A percentile compares a stretch with the other conserved stretches of the same genome.
phyloP scores from a whole-genome alignment of 169 alveolate species.

The Plasmodium malariae region DNA sequence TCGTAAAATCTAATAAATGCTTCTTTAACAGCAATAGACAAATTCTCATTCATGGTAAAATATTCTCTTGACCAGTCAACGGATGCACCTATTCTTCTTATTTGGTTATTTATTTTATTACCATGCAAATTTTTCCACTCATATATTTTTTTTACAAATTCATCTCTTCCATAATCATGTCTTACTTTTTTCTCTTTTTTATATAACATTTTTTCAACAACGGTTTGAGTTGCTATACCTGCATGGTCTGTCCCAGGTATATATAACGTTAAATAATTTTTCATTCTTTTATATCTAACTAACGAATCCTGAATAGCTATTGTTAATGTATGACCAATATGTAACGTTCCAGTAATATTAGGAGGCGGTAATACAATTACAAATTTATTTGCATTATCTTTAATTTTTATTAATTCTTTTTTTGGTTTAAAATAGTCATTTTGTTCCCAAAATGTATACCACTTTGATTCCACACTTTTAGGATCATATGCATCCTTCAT shows the following conservation, averaged over 20 bases:
- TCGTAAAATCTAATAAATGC: conserved; percentile 96
- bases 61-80: conserved; percentile 98
- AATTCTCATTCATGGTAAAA: conserved; percentile 96
- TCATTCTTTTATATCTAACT: conserved; percentile 97
- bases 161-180: conserved; percentile 98
- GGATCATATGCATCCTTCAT: conserved; percentile 96
- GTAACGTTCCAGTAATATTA: conserved; percentile 99
- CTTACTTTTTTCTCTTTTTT: conserved; percentile 94
- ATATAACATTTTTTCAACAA: conserved; percentile 96
- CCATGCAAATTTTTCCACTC: conserved; percentile 99
- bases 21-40: conserved; percentile 96
- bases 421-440: conserved; percentile 88
- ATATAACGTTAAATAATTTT: conserved; percentile 96
- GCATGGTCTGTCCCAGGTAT: conserved; percentile 99
- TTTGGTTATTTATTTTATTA: conserved; percentile 92
- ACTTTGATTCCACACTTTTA: conserved; percentile 94
- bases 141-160: conserved; percentile 95
- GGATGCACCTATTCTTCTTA: conserved; percentile 93
- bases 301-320: conserved; percentile 98
- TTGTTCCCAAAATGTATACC: conserved; percentile 97
- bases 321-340: conserved; percentile 99
- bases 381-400: conserved; percentile 86
- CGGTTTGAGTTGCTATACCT: conserved; percentile 99
- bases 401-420: conserved; percentile 69
- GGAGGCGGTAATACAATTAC: conserved; percentile 99